A percentile compares a stretch with the other conserved stretches of the same genome.
Conservation (phyloP, 129 eudicot genomes). For the Chrysanthemum makinoi region DNA sequence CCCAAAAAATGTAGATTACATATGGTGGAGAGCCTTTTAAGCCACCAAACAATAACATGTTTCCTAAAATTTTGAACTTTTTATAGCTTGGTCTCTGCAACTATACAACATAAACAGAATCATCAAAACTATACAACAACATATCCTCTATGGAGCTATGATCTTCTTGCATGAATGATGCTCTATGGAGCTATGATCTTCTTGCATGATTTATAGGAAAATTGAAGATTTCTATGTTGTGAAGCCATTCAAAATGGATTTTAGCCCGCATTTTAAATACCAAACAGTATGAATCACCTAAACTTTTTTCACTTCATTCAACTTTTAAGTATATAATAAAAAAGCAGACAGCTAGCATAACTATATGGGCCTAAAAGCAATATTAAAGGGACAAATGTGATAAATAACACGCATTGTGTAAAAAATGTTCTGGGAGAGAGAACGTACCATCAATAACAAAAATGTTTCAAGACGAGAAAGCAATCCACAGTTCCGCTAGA, state of each 20-base stretch:
- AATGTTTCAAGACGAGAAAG: conserved; percentile 1
- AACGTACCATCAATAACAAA: conserved; percentile 27
- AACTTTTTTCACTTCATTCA: not conserved
- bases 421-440: not conserved
- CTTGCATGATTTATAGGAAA: not conserved
- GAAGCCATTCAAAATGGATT: too few species aligned
- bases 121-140: too few species aligned
- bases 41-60: too few species aligned
- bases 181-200: conserved; percentile 8
- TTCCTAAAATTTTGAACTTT: too few species aligned
- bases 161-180: conserved; percentile 3
- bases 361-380: not conserved
- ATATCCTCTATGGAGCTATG: too few species aligned
- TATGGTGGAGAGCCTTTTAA: conserved; percentile 11
- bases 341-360: not conserved
- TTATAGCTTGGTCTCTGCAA: too few species aligned
- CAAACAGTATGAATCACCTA: not conserved
- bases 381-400: not conserved
- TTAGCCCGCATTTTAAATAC: conserved; percentile 45
- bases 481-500: too few species aligned
- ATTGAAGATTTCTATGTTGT: not conserved
- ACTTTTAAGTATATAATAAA: conserved; percentile 5
- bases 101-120: too few species aligned
- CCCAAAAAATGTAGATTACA: not conserved
- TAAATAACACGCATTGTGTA: too few species aligned